These are phyloP conservation scores for Bacidia rubella DNA, from an alignment of 495 filamentous ascomycete species.

Conservation along the genomic window DNA sequence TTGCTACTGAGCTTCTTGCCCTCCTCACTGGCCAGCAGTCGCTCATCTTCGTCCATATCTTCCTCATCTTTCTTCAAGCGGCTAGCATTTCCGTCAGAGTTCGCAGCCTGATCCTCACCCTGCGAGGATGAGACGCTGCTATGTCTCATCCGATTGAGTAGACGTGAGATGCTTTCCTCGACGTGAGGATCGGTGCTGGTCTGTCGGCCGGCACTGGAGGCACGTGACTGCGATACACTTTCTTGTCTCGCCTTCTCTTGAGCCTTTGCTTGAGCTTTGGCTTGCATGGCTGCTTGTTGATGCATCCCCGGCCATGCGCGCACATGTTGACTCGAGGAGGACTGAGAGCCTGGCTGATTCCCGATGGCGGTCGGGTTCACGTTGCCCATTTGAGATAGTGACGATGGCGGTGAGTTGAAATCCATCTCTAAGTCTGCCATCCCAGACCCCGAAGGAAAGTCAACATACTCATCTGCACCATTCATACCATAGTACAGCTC, in stretches of 20 bases:
- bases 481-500: conserved; percentile 39
- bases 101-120: conserved; percentile 35
- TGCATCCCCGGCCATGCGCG: conserved; percentile 85
- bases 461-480: conserved; percentile 32
- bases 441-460: conserved; percentile 41
- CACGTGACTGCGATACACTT: conserved; percentile 17
- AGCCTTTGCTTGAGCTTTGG: conserved; percentile 55
- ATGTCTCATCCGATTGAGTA: conserved; percentile 72
- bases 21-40: conserved; percentile 82
- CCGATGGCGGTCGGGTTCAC: conserved; percentile 60
- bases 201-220: conserved; percentile 18
- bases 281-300: conserved; percentile 61
- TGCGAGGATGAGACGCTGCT: conserved; percentile 37
- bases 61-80: conserved; percentile 78
- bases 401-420: conserved; percentile 39
- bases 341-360: conserved; percentile 37
- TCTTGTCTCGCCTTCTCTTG: conserved; percentile 31
- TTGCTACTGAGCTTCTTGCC: conserved; percentile 95
- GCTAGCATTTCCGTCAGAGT: conserved; percentile 17
- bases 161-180: conserved; percentile 73
- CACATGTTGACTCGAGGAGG: conserved; percentile 39
- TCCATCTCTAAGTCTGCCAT: conserved; percentile 40
- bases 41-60: conserved; percentile 97
- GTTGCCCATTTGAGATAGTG: conserved; percentile 34
- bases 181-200: conserved; percentile 45